Conservation (phyloP, 345 rosid species). For the Geranium rotundifolium region DNA sequence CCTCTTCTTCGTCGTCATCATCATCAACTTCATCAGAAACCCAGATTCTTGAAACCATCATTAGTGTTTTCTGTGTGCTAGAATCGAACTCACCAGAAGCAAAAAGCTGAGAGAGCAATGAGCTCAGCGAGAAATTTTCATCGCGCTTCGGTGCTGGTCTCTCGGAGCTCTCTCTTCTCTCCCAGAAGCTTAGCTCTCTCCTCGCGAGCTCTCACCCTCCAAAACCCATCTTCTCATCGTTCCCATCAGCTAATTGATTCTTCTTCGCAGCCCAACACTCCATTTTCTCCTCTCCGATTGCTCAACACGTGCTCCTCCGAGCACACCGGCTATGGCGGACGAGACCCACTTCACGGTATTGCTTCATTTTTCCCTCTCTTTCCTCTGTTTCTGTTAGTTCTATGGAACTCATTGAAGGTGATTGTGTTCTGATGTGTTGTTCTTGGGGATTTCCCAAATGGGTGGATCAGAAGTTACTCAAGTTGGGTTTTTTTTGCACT, state of each 20-base stretch:
- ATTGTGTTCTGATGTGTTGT: background rate
- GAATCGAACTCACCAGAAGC: no score
- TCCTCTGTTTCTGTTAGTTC: background rate
- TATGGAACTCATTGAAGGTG: no score
- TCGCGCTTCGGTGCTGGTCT: background rate
- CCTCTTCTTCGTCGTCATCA: no score
- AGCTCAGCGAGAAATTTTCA: background rate
- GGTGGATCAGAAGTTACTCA: background rate
- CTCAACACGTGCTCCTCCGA: background rate
- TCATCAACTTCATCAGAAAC: no score
- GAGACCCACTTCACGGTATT: slow-evolving; percentile 23
- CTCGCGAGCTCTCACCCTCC: background rate
- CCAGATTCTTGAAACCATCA: no score
- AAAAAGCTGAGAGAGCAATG: background rate
- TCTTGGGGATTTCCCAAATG: background rate
- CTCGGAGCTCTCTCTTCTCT: background rate
- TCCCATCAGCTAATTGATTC: background rate
- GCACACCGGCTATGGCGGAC: slow-evolving; percentile 5
- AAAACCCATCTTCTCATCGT: background rate
- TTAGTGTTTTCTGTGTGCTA: no score
- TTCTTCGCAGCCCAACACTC: background rate
- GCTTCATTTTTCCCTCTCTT: background rate
- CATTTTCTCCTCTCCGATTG: background rate
- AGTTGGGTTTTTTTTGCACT: background rate
- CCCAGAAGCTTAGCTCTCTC: slow-evolving; percentile 1